Evolutionary conservation across 2,329 filamentous ascomycete species (phyloP), one percentile per base, ranked within the genome.

Genomic region (Alternaria angustiovoidea): DNA sequence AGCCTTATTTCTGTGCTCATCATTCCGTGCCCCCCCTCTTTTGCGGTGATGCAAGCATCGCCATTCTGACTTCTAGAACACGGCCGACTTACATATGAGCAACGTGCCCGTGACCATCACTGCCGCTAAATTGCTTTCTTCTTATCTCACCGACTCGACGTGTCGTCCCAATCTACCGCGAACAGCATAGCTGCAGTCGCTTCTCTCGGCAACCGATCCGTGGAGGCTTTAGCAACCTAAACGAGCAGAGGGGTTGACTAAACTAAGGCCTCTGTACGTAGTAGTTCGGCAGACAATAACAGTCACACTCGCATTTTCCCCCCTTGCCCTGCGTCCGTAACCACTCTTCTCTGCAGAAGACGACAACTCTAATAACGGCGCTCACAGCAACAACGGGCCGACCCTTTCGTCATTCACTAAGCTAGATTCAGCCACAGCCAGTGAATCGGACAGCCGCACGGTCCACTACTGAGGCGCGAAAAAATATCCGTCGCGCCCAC

Each of bases 381-480:
- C 61, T 70, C 65, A 64, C 62, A 64, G 56, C 61, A 65, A 66
- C 62, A 66, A 68, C 72, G 73, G 73, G 71, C 74, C 73, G 73
- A 67, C 59, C 74, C 73, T 71, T 74, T 73, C 67, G 69, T 75
- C 74, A 73, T 68, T 64, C 62, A 59, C 68, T 72, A 69, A 62
- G 44, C 69, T 67, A 36, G 52, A 71, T 71, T 63, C 54, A 66
- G 67, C 34, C 44, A 36, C 41, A 41, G 16, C 59, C 63, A 70
- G 72, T 71, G 66, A 73, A 73, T 59, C 62, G 53, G 43, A 62
- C 43, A 55, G 12, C 38, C 59, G 66, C 64, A 59, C 63, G 57
- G 63, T 48, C 67, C 59, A 63, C 66, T 38, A 24, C 47, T 46
- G 54, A 64, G 55, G 59, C 62, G 61, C 59, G 57, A 68, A 70